phyloP scores from a whole-genome alignment of 192 early-diverging fungal genomes.

The Coemansia sp. region DNA sequence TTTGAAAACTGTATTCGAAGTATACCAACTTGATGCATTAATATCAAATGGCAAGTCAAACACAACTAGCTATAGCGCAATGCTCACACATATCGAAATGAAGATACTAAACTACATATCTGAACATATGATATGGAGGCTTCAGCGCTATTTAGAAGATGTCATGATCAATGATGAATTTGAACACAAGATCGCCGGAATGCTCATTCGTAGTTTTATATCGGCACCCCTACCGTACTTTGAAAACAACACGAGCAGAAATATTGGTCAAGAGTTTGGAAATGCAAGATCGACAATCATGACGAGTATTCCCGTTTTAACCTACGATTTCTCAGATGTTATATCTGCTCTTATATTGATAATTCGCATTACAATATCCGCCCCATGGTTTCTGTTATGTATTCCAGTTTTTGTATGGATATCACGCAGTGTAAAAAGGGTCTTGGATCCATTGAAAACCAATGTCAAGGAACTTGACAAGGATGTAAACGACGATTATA shows the following conservation, averaged over 20 bases:
- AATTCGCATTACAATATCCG: neutral
- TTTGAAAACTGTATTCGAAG: neutral
- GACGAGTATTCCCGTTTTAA: neutral
- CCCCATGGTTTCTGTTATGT: neutral
- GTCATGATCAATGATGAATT: neutral
- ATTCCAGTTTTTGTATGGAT: neutral
- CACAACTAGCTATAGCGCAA: neutral
- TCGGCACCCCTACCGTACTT: neutral
- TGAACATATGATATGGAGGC: neutral
- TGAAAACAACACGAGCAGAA: neutral
- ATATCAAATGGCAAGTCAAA: neutral
- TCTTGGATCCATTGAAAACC: no score
- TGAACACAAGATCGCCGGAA: neutral
- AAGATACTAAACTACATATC: neutral
- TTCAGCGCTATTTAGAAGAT: neutral
- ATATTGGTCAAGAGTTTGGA: neutral
- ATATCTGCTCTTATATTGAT: neutral
- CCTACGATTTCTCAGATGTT: neutral
- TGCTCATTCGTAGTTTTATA: neutral
- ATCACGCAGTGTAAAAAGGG: neutral
- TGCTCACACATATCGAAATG: neutral
- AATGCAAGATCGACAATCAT: neutral
- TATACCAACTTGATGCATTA: conserved; percentile 1
- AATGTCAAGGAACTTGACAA: no score
- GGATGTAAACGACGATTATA: neutral